These are phyloP conservation scores for Oidiodendron maius DNA, from an alignment of 495 filamentous ascomycete genomes.

Conservation along the genomic window DNA sequence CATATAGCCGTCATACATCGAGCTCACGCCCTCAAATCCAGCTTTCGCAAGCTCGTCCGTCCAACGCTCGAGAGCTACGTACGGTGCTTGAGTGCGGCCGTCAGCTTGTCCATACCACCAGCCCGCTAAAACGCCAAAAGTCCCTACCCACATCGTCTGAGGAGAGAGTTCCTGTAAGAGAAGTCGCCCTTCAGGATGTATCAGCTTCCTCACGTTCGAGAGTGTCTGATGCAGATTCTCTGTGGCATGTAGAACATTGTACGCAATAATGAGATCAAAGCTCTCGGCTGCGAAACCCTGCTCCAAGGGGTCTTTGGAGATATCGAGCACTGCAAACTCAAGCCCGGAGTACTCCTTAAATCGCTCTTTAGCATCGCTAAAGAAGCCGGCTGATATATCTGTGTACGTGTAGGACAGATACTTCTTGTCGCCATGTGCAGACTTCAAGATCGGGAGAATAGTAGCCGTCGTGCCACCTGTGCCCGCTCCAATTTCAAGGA, in stretches of 20 bases:
- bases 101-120: slow-evolving; percentile 49
- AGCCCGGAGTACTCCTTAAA: slow-evolving; percentile 36
- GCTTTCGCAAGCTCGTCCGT: background rate
- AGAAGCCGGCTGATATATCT: slow-evolving; percentile 38
- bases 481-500: slow-evolving; percentile 28
- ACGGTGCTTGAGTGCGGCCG: slow-evolving; percentile 32
- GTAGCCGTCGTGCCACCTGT: slow-evolving; percentile 37
- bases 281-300: slow-evolving; percentile 37
- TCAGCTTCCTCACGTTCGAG: slow-evolving; percentile 31
- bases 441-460: slow-evolving; percentile 23
- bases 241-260: slow-evolving; percentile 44
- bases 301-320: slow-evolving; percentile 27
- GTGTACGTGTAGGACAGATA: slow-evolving; percentile 45
- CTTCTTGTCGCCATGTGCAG: too few species aligned
- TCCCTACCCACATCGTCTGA: slow-evolving; percentile 26
- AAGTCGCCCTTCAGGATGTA: slow-evolving; percentile 51
- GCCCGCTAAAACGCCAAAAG: slow-evolving; percentile 31
- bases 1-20: too few species aligned
- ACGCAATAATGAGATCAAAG: slow-evolving; percentile 47
- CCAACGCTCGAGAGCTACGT: slow-evolving; percentile 31
- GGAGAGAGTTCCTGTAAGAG: slow-evolving; percentile 41
- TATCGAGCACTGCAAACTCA: slow-evolving; percentile 40
- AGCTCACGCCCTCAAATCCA: background rate
- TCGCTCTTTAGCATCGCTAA: slow-evolving; percentile 37
- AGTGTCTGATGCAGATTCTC: slow-evolving; percentile 31